Evolutionary conservation across 164 flowering plant genomes (phyloP).

Genomic region (Stephania japonica): DNA sequence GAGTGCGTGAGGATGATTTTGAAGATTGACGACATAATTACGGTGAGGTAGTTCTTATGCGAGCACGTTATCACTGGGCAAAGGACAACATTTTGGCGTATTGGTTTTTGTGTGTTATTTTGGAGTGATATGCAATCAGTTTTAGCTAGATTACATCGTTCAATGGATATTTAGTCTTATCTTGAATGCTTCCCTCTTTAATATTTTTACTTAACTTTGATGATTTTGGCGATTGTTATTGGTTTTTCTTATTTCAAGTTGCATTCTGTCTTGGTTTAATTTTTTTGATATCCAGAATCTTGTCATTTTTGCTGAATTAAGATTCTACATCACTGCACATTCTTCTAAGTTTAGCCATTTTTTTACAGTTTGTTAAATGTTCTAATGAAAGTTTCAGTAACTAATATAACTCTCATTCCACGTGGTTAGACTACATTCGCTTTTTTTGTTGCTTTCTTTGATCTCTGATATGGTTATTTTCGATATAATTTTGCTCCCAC

Average conservation of each 20-base stretch:
- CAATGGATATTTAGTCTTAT: neutral
- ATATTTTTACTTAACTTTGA: neutral
- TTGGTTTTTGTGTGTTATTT: neutral
- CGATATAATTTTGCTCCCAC: too few species aligned
- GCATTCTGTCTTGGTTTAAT: neutral
- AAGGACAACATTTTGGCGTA: neutral
- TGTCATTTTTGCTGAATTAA: neutral
- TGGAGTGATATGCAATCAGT: slow-evolving; percentile 7
- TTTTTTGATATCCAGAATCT: neutral
- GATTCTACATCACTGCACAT: neutral
- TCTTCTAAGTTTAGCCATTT: neutral
- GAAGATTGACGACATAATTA: slow-evolving; percentile 97
- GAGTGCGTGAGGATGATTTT: slow-evolving; percentile 97
- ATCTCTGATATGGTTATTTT: too few species aligned
- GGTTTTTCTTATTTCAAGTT: neutral
- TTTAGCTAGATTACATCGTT: neutral
- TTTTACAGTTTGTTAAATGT: neutral
- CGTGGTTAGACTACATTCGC: too few species aligned
- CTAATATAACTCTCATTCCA: too few species aligned
- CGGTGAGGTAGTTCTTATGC: slow-evolving; percentile 62
- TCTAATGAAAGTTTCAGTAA: neutral
- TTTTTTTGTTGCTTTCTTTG: too few species aligned
- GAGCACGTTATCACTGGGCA: neutral
- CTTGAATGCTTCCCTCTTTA: neutral
- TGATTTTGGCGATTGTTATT: neutral